phyloP scores from a whole-genome alignment of 768 basidiomycete species.

The Boletus edulis region DNA sequence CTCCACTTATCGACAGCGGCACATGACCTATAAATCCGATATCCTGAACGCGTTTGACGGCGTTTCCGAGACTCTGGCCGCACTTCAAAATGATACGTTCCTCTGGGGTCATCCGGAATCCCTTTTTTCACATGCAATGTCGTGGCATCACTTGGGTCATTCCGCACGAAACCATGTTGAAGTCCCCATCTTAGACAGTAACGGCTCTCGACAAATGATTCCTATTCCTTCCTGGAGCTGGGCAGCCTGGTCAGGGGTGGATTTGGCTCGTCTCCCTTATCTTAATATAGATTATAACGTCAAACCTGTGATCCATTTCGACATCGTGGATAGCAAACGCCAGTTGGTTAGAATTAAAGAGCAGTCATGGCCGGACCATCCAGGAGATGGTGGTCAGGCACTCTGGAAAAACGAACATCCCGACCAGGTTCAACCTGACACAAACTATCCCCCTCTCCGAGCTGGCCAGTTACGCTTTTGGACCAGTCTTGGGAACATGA shows the following conservation, averaged over 20 bases:
- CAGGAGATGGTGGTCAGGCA: neutral
- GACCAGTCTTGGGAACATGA: conserved; percentile 10
- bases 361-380: neutral
- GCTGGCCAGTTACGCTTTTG: conserved; percentile 15
- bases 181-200: neutral
- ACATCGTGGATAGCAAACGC: conserved; percentile 1
- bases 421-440: neutral
- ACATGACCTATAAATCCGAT: too few species aligned
- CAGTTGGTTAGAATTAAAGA: too few species aligned
- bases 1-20: too few species aligned
- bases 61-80: conserved; percentile 9
- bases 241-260: neutral
- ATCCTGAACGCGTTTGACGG: neutral
- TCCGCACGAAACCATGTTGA: neutral
- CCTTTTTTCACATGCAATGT: neutral
- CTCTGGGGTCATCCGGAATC: conserved; percentile 17
- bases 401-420: neutral
- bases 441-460: neutral
- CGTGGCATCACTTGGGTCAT: too few species aligned
- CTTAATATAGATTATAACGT: neutral
- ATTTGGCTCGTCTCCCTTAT: neutral
- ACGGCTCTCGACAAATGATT: neutral
- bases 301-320: conserved; percentile 4
- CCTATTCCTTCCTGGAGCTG: conserved; percentile 20
- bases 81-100: conserved; percentile 9